These are phyloP conservation scores for Eucalyptus guilfoylei DNA, from an alignment of 345 rosid species.

Conservation along the genomic window DNA sequence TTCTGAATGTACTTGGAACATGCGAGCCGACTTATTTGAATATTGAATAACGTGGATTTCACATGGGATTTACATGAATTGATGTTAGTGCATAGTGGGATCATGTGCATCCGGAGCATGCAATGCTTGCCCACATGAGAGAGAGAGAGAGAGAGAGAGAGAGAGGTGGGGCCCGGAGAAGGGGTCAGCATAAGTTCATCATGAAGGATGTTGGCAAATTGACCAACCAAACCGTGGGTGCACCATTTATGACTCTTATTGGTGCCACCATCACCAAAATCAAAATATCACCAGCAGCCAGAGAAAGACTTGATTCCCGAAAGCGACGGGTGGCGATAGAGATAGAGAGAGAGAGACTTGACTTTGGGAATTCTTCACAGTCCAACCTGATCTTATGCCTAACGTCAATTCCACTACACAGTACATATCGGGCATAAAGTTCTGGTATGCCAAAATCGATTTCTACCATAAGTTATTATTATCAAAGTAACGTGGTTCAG, in stretches of 20 bases:
- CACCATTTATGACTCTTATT: not conserved
- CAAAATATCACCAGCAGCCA: not conserved
- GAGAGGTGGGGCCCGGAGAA: not conserved
- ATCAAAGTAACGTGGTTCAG: not conserved
- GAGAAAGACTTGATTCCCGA: not conserved
- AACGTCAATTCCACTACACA: not conserved
- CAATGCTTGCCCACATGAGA: not conserved
- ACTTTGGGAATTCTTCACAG: not conserved
- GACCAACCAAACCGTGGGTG: not conserved
- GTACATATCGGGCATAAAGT: not conserved
- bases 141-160: not conserved
- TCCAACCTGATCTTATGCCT: not conserved
- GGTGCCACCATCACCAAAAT: not conserved
- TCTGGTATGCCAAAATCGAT: not conserved
- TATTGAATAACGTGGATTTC: not conserved
- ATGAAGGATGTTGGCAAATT: not conserved
- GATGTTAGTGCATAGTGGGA: not conserved
- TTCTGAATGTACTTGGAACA: not conserved
- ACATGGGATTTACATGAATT: not conserved
- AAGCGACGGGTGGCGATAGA: not conserved
- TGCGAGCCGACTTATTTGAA: not conserved
- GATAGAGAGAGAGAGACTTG: not conserved
- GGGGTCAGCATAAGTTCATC: not conserved
- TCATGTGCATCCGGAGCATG: not conserved
- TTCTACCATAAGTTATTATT: not conserved